Base-by-base conservation (phyloP, 192 early-diverging fungal species). In the Coemansia sp. region DNA sequence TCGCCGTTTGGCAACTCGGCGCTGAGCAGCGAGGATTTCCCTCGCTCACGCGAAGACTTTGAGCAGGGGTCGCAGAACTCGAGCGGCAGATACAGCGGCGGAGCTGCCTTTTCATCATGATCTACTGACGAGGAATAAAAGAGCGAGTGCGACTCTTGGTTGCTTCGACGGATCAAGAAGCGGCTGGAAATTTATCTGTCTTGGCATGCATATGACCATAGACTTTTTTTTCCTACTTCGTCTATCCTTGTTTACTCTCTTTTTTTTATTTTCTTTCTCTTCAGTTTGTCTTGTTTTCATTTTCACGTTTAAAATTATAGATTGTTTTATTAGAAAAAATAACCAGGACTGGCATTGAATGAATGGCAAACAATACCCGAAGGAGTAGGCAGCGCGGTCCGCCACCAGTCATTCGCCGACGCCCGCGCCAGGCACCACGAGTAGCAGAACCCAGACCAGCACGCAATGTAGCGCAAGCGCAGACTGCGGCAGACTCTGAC, bases 1-100 rank as follows among this genome's bases (percentile, higher is more conserved):
- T 32, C 41, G 33, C 20, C 71, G 37, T 43, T 43, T 9, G 66
- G 39, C 8, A 28, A 52, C 15, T 61, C 71, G 5, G 20, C 60
- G 18, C 53, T 67, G 51, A 65, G 57, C 35, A 64, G 69, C 37
- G 70, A 71, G 4, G 71, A 73, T 36, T 81, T 76, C 32, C 71
- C 73, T 1, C 56, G 74, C 17, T 70, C 71, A 34, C 74, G 74
- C 37, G 79, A 81, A 14, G 79, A 81, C 52, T 76, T 73, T 55
- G 70, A 73, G 52, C 20, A 54, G 28, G 43, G 20, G 34, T 38
- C 15, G 43, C 20, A 51, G 39, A 28, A 17, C n/a, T 48, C 61
- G 4, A 22, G 36, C 8, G 51, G 28, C 54, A 67, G 56, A 56
- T 74, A 74, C 35, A 52, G 61, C 35, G 37, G 68, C n/a, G 61